Evolutionary conservation across 805 yeast genomes (phyloP).

Genomic region (Saccharomycopsis babjevae): DNA sequence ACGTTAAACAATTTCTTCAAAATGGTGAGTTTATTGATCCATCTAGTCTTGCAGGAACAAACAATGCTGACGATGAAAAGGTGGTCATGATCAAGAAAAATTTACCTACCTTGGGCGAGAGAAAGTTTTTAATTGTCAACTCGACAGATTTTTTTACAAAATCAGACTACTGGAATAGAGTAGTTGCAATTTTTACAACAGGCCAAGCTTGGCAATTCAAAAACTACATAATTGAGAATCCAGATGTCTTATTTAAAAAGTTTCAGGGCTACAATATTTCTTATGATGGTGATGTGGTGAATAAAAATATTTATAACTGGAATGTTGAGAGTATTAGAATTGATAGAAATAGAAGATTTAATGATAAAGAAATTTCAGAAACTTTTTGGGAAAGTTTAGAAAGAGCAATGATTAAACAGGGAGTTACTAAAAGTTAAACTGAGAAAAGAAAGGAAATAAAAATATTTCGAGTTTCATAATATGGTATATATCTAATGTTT

Average conservation of each 20-base stretch:
- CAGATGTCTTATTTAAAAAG: slow-evolving; percentile 69
- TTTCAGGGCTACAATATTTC: slow-evolving; percentile 75
- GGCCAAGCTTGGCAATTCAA: slow-evolving; percentile 98
- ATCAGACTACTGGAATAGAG: slow-evolving; percentile 97
- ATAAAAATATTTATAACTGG: slow-evolving; percentile 73
- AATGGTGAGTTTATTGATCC: slow-evolving; percentile 60
- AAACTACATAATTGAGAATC: slow-evolving; percentile 73
- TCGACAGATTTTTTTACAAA: slow-evolving; percentile 79
- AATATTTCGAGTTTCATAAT: too few species aligned
- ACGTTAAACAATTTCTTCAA: slow-evolving; percentile 61
- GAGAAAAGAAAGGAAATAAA: too few species aligned
- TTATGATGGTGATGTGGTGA: slow-evolving; percentile 71
- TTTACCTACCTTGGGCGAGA: slow-evolving; percentile 47
- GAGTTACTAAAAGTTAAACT: slow-evolving; percentile 27
- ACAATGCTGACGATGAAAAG: slow-evolving; percentile 26
- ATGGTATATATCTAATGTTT: background rate
- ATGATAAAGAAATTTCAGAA: slow-evolving; percentile 80
- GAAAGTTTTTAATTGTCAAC: slow-evolving; percentile 73
- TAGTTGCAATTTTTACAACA: slow-evolving; percentile 88
- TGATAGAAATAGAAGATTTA: slow-evolving; percentile 76
- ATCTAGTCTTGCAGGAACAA: slow-evolving; percentile 22
- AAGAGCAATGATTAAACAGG: slow-evolving; percentile 56
- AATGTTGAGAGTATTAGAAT: slow-evolving; percentile 70
- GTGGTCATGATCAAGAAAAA: slow-evolving; percentile 44
- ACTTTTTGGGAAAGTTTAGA: slow-evolving; percentile 81